Conservation (phyloP, 345 rosid genomes). For the Eucalyptus erythrocorys region DNA sequence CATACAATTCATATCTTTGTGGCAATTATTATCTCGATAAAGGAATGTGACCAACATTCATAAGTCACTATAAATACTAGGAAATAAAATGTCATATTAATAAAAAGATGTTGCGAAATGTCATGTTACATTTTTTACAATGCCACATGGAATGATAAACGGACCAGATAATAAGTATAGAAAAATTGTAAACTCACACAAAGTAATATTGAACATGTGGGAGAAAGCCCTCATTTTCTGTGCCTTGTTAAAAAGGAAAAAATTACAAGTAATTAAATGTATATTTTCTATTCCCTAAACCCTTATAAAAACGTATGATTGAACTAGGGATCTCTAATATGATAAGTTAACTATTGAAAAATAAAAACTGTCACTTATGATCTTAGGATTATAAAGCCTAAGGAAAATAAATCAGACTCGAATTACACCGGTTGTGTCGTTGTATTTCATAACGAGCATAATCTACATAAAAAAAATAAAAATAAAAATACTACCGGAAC, state of each 20-base stretch:
- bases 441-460: neutral
- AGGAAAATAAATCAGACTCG: neutral
- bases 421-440: neutral
- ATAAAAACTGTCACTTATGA: neutral
- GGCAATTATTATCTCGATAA: neutral
- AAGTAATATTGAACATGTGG: neutral
- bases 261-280: neutral
- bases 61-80: neutral
- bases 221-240: neutral
- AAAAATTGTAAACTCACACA: neutral
- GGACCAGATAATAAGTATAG: accelerated
- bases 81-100: neutral
- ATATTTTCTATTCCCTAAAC: neutral
- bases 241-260: neutral
- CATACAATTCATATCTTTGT: neutral
- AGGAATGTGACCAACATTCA: neutral
- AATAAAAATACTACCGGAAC: neutral
- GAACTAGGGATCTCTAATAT: neutral
- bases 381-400: neutral
- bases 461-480: too few species aligned
- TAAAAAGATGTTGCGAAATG: neutral
- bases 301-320: accelerated
- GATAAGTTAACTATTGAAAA: neutral
- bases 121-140: neutral
- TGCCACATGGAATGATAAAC: accelerated